phyloP scores from a whole-genome alignment of 192 early-diverging fungal genomes.

The Tieghemiomyces parasiticus region DNA sequence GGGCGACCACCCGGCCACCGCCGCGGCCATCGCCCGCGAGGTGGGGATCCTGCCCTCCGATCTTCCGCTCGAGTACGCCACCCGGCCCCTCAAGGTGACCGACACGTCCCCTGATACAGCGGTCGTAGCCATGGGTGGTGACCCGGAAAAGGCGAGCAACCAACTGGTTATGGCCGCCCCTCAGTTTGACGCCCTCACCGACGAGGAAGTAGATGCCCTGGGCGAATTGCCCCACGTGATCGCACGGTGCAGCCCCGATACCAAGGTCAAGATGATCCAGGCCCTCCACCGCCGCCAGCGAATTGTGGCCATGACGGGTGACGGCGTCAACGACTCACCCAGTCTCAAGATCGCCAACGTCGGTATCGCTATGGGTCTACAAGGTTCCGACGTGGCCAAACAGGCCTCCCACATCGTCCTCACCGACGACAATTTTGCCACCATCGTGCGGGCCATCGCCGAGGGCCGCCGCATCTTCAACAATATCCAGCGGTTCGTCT shows the following conservation, averaged over 20 bases:
- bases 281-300: slow-evolving; percentile 65
- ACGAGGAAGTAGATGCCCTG: slow-evolving; percentile 65
- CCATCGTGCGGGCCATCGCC: slow-evolving; percentile 58
- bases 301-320: slow-evolving; percentile 84
- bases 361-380: slow-evolving; percentile 55
- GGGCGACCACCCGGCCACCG: slow-evolving; percentile 85
- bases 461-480: slow-evolving; percentile 68
- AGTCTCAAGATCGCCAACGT: slow-evolving; percentile 63
- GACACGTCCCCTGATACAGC: slow-evolving; percentile 17
- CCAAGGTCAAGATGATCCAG: slow-evolving; percentile 94
- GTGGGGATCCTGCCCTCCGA: slow-evolving; percentile 55
- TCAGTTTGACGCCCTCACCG: slow-evolving; percentile 72
- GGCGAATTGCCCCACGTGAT: slow-evolving; percentile 75
- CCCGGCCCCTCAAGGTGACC: slow-evolving; percentile 5
- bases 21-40: slow-evolving; percentile 80
- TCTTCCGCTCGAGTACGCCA: slow-evolving; percentile 14
- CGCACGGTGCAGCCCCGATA: slow-evolving; percentile 87
- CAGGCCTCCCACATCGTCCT: slow-evolving; percentile 81
- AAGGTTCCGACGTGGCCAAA: slow-evolving; percentile 60
- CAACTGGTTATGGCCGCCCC: slow-evolving; percentile 67
- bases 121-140: not conserved
- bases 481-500: slow-evolving; percentile 60
- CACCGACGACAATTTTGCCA: slow-evolving; percentile 68
- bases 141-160: too few species aligned
- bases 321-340: slow-evolving; percentile 72